A percentile compares a stretch with the other conserved stretches of the same genome.
These are phyloP conservation scores for Miscanthus lutarioriparius DNA, from an alignment of 176 grass and related monocot species.

Conservation along the genomic window DNA sequence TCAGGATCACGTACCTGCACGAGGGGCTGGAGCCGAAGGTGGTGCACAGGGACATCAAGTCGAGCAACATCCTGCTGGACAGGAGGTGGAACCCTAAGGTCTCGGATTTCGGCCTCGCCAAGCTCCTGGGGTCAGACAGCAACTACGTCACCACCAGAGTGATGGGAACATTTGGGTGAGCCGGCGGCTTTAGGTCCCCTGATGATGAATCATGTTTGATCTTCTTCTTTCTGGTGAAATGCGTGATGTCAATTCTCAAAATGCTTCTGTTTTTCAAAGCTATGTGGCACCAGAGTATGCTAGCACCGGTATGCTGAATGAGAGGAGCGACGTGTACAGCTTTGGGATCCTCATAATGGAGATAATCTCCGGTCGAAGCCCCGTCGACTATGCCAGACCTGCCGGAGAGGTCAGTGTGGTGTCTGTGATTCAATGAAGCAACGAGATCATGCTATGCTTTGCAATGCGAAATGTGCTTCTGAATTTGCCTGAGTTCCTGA, in stretches of 20 bases:
- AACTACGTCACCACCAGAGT: constrained; percentile 87
- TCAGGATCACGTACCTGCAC: constrained; percentile 84
- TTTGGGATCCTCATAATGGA: constrained; percentile 97
- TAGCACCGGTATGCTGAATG: constrained; percentile 94
- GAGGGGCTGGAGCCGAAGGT: constrained; percentile 94
- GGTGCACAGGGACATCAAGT: constrained; percentile 92
- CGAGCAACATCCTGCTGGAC: constrained; percentile 86
- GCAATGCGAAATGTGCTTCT: background rate
- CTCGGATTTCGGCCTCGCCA: constrained; percentile 87
- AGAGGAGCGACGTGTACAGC: constrained; percentile 97
- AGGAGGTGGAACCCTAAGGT: constrained; percentile 82
- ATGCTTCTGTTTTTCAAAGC: constrained; percentile 27
- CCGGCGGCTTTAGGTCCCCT: too few relatives aligned
- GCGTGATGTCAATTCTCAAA: background rate
- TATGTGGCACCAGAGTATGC: constrained; percentile 98
- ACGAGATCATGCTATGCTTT: background rate
- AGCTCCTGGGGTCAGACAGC: constrained; percentile 82
- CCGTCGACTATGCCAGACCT: constrained; percentile 81
- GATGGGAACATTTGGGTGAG: constrained; percentile 87
- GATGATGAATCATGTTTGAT: background rate
- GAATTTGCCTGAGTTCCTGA: background rate
- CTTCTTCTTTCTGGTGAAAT: background rate
- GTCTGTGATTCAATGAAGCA: background rate
- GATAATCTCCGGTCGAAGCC: constrained; percentile 83
- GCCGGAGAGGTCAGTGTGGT: constrained; percentile 62